Conservation (phyloP, 495 filamentous ascomycete genomes). For the Cercophora samala region DNA sequence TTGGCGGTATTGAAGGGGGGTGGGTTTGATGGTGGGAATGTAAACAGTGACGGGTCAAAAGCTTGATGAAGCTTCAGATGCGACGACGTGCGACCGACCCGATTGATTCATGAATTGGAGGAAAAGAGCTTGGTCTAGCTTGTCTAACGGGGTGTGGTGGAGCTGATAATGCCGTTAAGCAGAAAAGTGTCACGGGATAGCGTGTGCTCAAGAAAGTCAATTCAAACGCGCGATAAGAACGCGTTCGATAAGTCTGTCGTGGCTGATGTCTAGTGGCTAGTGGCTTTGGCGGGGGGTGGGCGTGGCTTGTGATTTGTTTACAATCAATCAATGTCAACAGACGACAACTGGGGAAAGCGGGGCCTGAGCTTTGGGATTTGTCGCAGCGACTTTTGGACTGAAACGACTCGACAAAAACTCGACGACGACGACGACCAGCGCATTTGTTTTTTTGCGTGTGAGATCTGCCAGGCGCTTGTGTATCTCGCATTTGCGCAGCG, state of each 20-base stretch:
- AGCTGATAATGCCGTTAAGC: background rate
- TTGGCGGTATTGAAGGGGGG: background rate
- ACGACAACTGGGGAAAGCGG: constrained; percentile 21
- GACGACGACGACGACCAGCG: background rate
- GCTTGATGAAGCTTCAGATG: background rate
- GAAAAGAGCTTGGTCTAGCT: background rate
- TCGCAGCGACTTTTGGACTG: constrained; percentile 5
- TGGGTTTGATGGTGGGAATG: background rate
- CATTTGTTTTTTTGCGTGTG: background rate
- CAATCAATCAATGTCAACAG: constrained; percentile 32
- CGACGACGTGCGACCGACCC: background rate
- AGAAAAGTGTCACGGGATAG: constrained; percentile 1
- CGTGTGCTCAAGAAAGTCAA: background rate
- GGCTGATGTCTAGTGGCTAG: background rate
- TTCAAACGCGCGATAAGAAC: background rate
- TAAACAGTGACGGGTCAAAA: background rate
- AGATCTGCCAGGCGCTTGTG: background rate
- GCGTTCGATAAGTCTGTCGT: constrained; percentile 3
- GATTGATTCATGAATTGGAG: constrained; percentile 1
- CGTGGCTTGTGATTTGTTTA: constrained; percentile 37
- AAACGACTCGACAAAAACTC: constrained; percentile 2
- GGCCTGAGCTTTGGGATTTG: constrained; percentile 6
- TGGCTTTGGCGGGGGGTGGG: background rate
- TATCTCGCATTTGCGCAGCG: constrained; percentile 6
- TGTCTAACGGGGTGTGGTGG: constrained; percentile 1